Base-by-base conservation (phyloP, 2,329 filamentous ascomycete genomes). In the Hypoxylon sp. region DNA sequence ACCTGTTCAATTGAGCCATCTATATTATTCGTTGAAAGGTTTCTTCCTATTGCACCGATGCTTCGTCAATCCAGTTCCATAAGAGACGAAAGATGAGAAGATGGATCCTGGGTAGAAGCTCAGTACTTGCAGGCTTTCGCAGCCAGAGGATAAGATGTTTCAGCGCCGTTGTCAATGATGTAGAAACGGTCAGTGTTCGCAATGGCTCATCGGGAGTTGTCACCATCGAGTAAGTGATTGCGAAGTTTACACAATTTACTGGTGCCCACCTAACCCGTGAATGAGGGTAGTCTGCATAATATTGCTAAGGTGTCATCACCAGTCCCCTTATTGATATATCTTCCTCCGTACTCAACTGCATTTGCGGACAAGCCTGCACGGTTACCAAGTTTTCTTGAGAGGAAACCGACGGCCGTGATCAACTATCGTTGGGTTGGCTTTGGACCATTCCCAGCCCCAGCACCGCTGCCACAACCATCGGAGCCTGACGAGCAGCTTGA, bases 381-480 rank as follows among this genome's bases (percentile, higher is more conserved):
- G 21, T 58, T 79, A 16, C 75, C 78, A 19, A 59, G 57, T 7
- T 79, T 78, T 50, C 67, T 77, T 21, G 69, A 64, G 8, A 67
- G 66, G 9, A 72, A 71, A 25, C 75, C 81, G 1, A 74, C 80
- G 0, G 81, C 77, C 4, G 75, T 76, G 46, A 80, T 87, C 63
- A 80, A 84, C 63, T 87, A 86, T 65, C 75, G 83, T 11, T 87
- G 84, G 83, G 65, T 65, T 5, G 66, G 62, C 29, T 61, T 59
- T 27, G 41, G 38, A 19, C 63, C 36, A 32, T 43, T 62, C 50
- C 11, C 7, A 4, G 26, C 41, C 7, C 23, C 34, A 25, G 21
- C 21, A 25, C 9, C 21, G 6, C 21, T 6, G 5, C 6, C 5
- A 25, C 9, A 5, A 9, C 9, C 21, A 9, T 5, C 5, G 9